Evolutionary conservation across 176 grass and related monocot species (phyloP).

Genomic region (Carex cristatella): DNA sequence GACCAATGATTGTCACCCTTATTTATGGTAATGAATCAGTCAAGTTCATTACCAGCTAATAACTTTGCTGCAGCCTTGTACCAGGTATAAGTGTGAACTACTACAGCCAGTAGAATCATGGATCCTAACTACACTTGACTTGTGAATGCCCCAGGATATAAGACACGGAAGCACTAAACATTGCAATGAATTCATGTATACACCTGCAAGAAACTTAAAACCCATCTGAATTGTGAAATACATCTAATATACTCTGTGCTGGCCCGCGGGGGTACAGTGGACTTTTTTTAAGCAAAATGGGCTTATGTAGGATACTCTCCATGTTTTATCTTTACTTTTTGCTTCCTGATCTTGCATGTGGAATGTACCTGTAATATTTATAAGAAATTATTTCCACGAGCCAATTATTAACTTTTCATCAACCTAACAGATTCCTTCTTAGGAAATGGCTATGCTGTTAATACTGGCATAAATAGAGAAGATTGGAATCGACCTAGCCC

Average conservation of each 20-base stretch:
- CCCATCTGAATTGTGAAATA: too few relatives aligned
- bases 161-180: too few relatives aligned
- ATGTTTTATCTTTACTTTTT: neutral
- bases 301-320: neutral
- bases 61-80: neutral
- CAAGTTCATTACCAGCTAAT: neutral
- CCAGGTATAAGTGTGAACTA: neutral
- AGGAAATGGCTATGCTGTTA: neutral
- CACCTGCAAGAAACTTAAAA: too few relatives aligned
- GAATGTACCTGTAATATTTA: neutral
- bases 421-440: conserved; percentile 9
- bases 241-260: too few relatives aligned
- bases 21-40: neutral
- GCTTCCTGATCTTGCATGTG: neutral
- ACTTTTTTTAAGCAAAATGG: neutral
- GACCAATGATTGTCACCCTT: neutral
- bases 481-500: conserved; percentile 6
- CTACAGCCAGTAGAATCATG: neutral
- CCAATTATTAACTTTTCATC: conserved; percentile 4
- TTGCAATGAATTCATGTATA: too few relatives aligned
- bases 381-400: neutral
- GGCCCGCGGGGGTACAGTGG: too few relatives aligned
- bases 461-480: conserved; percentile 15
- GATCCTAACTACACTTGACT: neutral
- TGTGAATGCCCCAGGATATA: too few relatives aligned